A percentile compares a stretch with the other conserved stretches of the same genome.
Evolutionary conservation across 176 grass and related monocot genomes (phyloP).

Genomic region (Rhipidocladum racemiflorum): DNA sequence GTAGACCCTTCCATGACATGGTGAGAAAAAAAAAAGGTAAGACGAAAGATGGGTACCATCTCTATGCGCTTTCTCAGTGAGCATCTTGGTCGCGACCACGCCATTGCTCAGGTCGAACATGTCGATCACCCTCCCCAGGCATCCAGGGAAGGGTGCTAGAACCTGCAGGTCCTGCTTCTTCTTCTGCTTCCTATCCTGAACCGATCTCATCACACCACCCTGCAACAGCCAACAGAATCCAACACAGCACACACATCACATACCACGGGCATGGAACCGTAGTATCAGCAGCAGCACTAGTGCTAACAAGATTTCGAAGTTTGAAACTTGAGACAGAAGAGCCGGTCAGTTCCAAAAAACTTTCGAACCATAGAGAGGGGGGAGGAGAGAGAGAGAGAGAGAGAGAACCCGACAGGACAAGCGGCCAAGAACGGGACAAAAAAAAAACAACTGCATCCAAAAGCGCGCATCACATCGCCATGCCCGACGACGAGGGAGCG

Average conservation of each 20-base stretch:
- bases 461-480: slow-evolving; percentile 7
- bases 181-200: slow-evolving; percentile 48
- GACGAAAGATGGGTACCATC: slow-evolving; percentile 49
- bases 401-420: slow-evolving; percentile 11
- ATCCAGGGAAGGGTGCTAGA: slow-evolving; percentile 53
- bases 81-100: slow-evolving; percentile 62
- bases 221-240: slow-evolving; percentile 18
- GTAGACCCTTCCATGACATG: background rate
- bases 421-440: slow-evolving; percentile 26
- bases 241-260: background rate
- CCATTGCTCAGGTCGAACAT: slow-evolving; percentile 68
- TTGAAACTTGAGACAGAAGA: slow-evolving; percentile 20
- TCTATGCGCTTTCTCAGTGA: slow-evolving; percentile 72
- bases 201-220: slow-evolving; percentile 51
- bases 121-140: slow-evolving; percentile 65
- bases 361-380: background rate
- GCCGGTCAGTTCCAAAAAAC: background rate
- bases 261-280: background rate
- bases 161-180: slow-evolving; percentile 58
- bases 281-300: background rate
- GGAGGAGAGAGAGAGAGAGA: no score
- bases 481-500: background rate
- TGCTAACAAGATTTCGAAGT: slow-evolving; percentile 9
- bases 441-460: slow-evolving; percentile 38
- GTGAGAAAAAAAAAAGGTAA: background rate